Percentiles rank a stretch among this genome's conserved stretches.
Evolutionary conservation across 192 early-diverging fungal species (phyloP).

Genomic region (Coemansia guatemalensis): DNA sequence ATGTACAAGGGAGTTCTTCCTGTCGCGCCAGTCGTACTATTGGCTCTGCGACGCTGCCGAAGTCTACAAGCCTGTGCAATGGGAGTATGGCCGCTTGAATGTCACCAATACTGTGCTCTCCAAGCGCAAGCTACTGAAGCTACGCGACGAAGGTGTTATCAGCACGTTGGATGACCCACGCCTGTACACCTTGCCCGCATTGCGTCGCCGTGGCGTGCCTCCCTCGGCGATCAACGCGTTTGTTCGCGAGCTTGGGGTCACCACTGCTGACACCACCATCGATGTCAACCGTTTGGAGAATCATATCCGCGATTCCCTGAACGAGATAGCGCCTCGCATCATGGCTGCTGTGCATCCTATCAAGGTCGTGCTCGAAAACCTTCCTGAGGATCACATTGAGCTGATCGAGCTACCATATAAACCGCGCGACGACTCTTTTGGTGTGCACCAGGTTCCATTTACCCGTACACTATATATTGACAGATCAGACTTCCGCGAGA

Average conservation of each 20-base stretch:
- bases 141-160: slow-evolving; percentile 79
- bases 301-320: slow-evolving; percentile 91
- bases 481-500: slow-evolving; percentile 88
- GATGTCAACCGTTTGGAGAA: slow-evolving; percentile 89
- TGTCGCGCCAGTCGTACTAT: slow-evolving; percentile 96
- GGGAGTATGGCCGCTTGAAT: slow-evolving; percentile 96
- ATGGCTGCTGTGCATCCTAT: slow-evolving; percentile 91
- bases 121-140: slow-evolving; percentile 94
- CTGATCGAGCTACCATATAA: slow-evolving; percentile 85
- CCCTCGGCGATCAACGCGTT: slow-evolving; percentile 98
- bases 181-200: slow-evolving; percentile 90
- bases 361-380: slow-evolving; percentile 85
- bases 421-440: slow-evolving; percentile 83
- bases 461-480: slow-evolving; percentile 95
- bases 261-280: slow-evolving; percentile 77
- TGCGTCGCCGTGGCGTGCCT: slow-evolving; percentile 96
- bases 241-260: slow-evolving; percentile 88
- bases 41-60: slow-evolving; percentile 98
- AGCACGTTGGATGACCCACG: slow-evolving; percentile 96
- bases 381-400: slow-evolving; percentile 80
- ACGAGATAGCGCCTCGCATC: slow-evolving; percentile 88
- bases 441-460: slow-evolving; percentile 86
- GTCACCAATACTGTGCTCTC: slow-evolving; percentile 94
- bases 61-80: slow-evolving; percentile 99
- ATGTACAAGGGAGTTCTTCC: slow-evolving; percentile 95